Conservation (phyloP, 2,329 filamentous ascomycete genomes). For the Ustulina deusta region DNA sequence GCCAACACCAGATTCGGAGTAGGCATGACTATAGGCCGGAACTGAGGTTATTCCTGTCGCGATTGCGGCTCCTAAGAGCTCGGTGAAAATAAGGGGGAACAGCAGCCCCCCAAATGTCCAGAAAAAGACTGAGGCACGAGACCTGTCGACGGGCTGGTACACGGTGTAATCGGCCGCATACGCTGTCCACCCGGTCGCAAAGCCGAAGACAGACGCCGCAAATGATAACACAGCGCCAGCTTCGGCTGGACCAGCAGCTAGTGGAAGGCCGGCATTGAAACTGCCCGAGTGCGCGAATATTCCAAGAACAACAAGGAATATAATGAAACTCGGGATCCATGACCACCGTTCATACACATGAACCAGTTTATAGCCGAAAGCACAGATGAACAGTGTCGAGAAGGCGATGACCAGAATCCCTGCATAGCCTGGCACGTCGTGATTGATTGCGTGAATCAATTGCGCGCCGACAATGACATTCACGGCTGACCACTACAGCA, state of each 20-base stretch:
- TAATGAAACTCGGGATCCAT: constrained; percentile 78
- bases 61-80: constrained; percentile 78
- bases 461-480: constrained; percentile 86
- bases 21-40: constrained; percentile 65
- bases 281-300: constrained; percentile 74
- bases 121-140: constrained; percentile 72
- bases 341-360: constrained; percentile 81
- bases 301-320: constrained; percentile 78
- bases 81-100: constrained; percentile 77
- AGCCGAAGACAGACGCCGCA: constrained; percentile 74
- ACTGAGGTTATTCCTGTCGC: constrained; percentile 72
- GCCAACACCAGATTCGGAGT: constrained; percentile 69
- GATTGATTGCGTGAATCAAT: constrained; percentile 79
- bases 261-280: constrained; percentile 69
- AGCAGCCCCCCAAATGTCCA: constrained; percentile 78
- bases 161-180: constrained; percentile 85
- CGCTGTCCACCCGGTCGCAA: constrained; percentile 78
- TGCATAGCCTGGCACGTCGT: constrained; percentile 75
- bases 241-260: constrained; percentile 68
- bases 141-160: constrained; percentile 75
- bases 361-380: constrained; percentile 81
- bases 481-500: constrained; percentile 71
- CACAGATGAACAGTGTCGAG: constrained; percentile 75
- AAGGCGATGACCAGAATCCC: constrained; percentile 80
- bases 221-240: constrained; percentile 73